Conservation (phyloP, 1,139 yeast genomes). For the Suhomyces bribrorum region DNA sequence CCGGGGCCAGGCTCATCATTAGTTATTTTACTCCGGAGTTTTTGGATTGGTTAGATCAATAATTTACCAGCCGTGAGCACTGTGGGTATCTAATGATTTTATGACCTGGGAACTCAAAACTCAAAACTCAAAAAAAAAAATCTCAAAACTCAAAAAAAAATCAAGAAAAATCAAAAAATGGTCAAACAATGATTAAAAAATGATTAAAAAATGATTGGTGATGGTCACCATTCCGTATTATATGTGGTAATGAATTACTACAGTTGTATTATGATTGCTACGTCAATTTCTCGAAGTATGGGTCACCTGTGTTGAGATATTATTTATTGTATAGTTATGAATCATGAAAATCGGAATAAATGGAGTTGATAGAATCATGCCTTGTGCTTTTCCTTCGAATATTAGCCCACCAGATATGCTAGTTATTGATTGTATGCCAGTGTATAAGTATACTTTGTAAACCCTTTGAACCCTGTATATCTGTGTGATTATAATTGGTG, state of each 20-base stretch:
- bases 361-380: background rate
- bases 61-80: background rate
- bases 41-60: conserved; percentile 75
- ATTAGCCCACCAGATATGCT: background rate
- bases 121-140: no score
- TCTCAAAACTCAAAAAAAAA: background rate
- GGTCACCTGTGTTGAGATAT: background rate
- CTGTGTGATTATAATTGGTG: no score
- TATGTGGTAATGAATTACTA: background rate
- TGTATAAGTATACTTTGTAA: no score
- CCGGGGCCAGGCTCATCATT: conserved; percentile 91
- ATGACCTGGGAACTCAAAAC: background rate
- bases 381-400: no score
- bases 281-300: no score
- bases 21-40: conserved; percentile 96
- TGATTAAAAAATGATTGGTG: no score
- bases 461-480: no score
- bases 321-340: background rate
- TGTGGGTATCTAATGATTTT: background rate
- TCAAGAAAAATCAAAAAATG: background rate
- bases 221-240: background rate
- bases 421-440: background rate
- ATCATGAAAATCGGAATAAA: background rate
- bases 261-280: background rate
- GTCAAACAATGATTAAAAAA: background rate